Evolutionary conservation across 2,329 filamentous ascomycete species (phyloP).

Genomic region (Podosphaera fusca): DNA sequence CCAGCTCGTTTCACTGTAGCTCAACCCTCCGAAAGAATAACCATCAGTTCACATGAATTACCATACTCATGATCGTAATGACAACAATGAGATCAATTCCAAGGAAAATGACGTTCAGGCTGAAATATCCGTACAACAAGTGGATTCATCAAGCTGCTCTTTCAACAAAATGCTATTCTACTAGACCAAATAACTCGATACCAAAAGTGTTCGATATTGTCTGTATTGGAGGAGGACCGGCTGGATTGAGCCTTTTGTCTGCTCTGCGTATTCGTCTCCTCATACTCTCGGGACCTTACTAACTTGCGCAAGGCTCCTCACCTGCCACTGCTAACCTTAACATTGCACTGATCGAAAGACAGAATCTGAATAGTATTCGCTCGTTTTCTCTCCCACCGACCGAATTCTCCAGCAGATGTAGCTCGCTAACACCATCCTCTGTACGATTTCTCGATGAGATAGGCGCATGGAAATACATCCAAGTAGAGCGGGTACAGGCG

Average conservation of each 20-base stretch:
- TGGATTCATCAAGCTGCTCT: constrained; percentile 10
- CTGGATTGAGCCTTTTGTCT: constrained; percentile 61
- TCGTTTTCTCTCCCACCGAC: constrained; percentile 41
- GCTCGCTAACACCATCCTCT: constrained; percentile 75
- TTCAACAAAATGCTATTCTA: constrained; percentile 9
- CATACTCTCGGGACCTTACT: not conserved
- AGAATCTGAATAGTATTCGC: constrained; percentile 50
- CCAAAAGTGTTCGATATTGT: constrained; percentile 17
- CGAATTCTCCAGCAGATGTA: constrained; percentile 81
- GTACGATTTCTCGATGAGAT: constrained; percentile 63
- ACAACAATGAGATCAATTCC: no score
- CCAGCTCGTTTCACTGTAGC: no score
- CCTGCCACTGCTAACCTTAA: constrained; percentile 53
- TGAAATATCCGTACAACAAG: no score
- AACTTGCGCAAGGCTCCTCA: constrained; percentile 36
- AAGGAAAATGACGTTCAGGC: no score
- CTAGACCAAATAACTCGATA: constrained; percentile 2
- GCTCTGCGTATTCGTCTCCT: constrained; percentile 37
- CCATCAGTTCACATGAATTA: no score
- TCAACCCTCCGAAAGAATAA: no score
- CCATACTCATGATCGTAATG: no score
- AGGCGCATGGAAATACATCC: constrained; percentile 64
- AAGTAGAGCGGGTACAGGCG: constrained; percentile 50
- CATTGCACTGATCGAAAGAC: constrained; percentile 73
- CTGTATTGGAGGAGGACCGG: constrained; percentile 17